Percentiles rank a stretch among this genome's conserved stretches.
Conservation (phyloP, 805 yeast genomes). For the Zygosaccharomyces pseudorouxii region DNA sequence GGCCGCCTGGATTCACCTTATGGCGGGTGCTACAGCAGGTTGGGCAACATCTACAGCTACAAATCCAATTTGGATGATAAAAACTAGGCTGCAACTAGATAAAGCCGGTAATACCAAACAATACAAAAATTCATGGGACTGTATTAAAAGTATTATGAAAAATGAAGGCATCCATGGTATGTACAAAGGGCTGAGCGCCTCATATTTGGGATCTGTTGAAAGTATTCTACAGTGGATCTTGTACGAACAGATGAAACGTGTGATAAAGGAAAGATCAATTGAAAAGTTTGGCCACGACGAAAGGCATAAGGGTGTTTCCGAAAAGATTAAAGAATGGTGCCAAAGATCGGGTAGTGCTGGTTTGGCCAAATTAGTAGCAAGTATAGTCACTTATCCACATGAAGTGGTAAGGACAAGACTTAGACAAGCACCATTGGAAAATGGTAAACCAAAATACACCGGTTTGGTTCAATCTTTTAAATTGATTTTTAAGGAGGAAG, state of each 20-base stretch:
- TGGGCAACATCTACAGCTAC: slow-evolving; percentile 93
- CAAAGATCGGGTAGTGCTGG: slow-evolving; percentile 98
- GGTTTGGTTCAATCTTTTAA: slow-evolving; percentile 86
- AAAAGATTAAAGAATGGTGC: slow-evolving; percentile 78
- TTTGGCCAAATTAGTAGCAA: slow-evolving; percentile 88
- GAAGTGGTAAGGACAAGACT: slow-evolving; percentile 94
- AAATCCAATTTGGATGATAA: slow-evolving; percentile 95
- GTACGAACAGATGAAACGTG: slow-evolving; percentile 86
- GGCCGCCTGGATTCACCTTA: slow-evolving; percentile 76
- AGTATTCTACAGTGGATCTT: slow-evolving; percentile 94
- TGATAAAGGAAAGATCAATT: slow-evolving; percentile 53
- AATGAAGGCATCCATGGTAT: slow-evolving; percentile 78
- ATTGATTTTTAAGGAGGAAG: slow-evolving; percentile 86
- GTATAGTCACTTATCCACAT: slow-evolving; percentile 91
- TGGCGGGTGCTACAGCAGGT: slow-evolving; percentile 89
- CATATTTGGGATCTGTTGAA: slow-evolving; percentile 89
- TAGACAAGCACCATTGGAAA: slow-evolving; percentile 85
- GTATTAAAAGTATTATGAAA: slow-evolving; percentile 60
- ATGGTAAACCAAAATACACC: slow-evolving; percentile 80
- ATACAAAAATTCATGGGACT: slow-evolving; percentile 83
- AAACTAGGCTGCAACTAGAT: slow-evolving; percentile 91
- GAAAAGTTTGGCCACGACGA: slow-evolving; percentile 36
- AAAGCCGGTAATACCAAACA: slow-evolving; percentile 54
- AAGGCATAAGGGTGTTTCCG: slow-evolving; percentile 42
- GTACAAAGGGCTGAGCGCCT: slow-evolving; percentile 89